Percentiles rank a stretch among this genome's conserved stretches.
Conservation (phyloP, 2,329 filamentous ascomycete species). For the Fusarium brachygibbosum region DNA sequence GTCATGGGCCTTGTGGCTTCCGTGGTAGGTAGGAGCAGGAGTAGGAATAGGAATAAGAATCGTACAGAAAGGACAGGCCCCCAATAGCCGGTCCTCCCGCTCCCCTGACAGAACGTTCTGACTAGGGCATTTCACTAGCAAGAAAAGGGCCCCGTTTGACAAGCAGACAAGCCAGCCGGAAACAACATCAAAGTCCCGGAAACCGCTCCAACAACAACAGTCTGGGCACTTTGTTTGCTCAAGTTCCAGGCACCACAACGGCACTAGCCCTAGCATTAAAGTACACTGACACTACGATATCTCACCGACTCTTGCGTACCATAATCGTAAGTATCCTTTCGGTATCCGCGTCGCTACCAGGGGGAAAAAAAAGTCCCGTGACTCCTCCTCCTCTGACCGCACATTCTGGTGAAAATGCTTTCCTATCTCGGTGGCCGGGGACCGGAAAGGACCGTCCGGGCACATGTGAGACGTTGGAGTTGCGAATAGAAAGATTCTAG, state of each 20-base stretch:
- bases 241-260: slow-evolving; percentile 25
- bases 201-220: slow-evolving; percentile 32
- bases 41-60: not conserved
- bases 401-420: slow-evolving; percentile 34
- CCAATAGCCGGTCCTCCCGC: slow-evolving; percentile 32
- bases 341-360: slow-evolving; percentile 28
- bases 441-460: slow-evolving; percentile 35
- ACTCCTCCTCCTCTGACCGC: slow-evolving; percentile 41
- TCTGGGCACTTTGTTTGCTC: slow-evolving; percentile 10
- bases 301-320: slow-evolving; percentile 23
- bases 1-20: slow-evolving; percentile 31
- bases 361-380: slow-evolving; percentile 23
- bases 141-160: slow-evolving; percentile 30
- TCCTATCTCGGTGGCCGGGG: slow-evolving; percentile 29
- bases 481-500: slow-evolving; percentile 22
- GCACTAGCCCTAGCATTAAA: slow-evolving; percentile 9
- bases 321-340: slow-evolving; percentile 26
- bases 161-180: slow-evolving; percentile 33
- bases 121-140: slow-evolving; percentile 27
- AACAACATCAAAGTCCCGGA: slow-evolving; percentile 38
- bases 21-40: slow-evolving; percentile 6
- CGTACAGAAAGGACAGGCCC: slow-evolving; percentile 7
- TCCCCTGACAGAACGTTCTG: slow-evolving; percentile 28
- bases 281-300: slow-evolving; percentile 33
- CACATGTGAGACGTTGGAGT: slow-evolving; percentile 29